Evolutionary conservation across 179 eudicot species (phyloP).

Genomic region (Beta corolliflora): DNA sequence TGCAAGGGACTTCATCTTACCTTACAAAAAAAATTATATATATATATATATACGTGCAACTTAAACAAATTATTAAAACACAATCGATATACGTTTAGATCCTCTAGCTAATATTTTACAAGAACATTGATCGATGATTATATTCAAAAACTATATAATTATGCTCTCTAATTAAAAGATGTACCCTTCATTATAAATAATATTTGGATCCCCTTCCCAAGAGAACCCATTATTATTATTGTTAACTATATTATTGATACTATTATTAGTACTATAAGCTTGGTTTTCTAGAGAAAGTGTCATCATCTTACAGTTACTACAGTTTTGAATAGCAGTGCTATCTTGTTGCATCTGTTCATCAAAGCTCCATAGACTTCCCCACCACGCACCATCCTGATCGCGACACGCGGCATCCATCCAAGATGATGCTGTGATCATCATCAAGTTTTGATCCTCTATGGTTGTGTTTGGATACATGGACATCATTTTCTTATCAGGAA

Average conservation of each 20-base stretch:
- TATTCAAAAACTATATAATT: background rate
- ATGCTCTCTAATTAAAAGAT: slow-evolving; percentile 24
- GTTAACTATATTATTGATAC: background rate
- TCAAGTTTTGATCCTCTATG: slow-evolving; percentile 27
- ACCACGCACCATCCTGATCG: slow-evolving; percentile 37
- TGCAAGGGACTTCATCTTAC: too few species aligned
- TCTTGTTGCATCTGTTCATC: slow-evolving; percentile 24
- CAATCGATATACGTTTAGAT: background rate
- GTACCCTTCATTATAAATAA: slow-evolving; percentile 26
- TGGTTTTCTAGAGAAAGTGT: slow-evolving; percentile 29
- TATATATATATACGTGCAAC: too few species aligned
- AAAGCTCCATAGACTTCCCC: slow-evolving; percentile 46
- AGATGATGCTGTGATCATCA: slow-evolving; percentile 14
- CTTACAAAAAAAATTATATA: too few species aligned
- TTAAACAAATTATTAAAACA: background rate
- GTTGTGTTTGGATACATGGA: slow-evolving; percentile 22
- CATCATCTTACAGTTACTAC: slow-evolving; percentile 37
- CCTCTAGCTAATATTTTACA: slow-evolving; percentile 19
- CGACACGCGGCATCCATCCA: slow-evolving; percentile 34
- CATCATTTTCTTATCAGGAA: slow-evolving; percentile 11
- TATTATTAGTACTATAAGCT: slow-evolving; percentile 7
- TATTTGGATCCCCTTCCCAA: slow-evolving; percentile 31
- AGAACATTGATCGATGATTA: slow-evolving; percentile 9
- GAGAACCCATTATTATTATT: slow-evolving; percentile 24
- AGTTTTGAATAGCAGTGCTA: slow-evolving; percentile 8